These are phyloP conservation scores for Trichoderma sp. DNA, from an alignment of 2,329 filamentous ascomycete species.

Conservation along the genomic window DNA sequence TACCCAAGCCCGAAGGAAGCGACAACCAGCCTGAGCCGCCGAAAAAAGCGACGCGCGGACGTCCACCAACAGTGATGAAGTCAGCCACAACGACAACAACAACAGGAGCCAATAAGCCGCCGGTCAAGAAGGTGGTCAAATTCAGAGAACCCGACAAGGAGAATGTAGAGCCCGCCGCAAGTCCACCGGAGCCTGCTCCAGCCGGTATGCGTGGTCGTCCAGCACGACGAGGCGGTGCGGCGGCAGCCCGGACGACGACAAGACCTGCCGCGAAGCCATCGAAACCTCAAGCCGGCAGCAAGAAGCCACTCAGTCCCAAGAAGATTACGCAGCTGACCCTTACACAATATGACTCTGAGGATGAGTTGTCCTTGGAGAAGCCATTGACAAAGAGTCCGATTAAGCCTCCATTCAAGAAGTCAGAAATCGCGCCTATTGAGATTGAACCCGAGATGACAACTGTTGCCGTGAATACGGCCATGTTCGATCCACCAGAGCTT, in stretches of 20 bases:
- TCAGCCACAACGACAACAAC: conserved; percentile 39
- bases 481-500: conserved; percentile 43
- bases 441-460: conserved; percentile 19
- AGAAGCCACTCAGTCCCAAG: conserved; percentile 64
- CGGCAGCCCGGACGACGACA: conserved; percentile 42
- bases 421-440: conserved; percentile 1
- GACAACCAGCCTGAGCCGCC: conserved; percentile 35
- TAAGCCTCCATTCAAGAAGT: conserved; percentile 26
- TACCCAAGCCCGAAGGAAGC: conserved; percentile 32
- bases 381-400: conserved; percentile 30
- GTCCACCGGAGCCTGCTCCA: conserved; percentile 43
- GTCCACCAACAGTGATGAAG: conserved; percentile 38
- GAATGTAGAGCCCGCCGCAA: conserved; percentile 54
- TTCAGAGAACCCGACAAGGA: conserved; percentile 69
- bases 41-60: conserved; percentile 41
- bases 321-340: conserved; percentile 63
- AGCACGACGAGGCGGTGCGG: conserved; percentile 47
- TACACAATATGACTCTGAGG: conserved; percentile 56
- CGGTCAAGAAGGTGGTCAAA: conserved; percentile 63
- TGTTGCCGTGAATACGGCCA: conserved; percentile 37
- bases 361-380: conserved; percentile 63
- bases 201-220: conserved; percentile 47
- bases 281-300: conserved; percentile 38
- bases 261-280: conserved; percentile 41
- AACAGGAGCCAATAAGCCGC: conserved; percentile 46